Base-by-base conservation (phyloP, 1,284 basidiomycete genomes). In the Clitocybe nebularis region DNA sequence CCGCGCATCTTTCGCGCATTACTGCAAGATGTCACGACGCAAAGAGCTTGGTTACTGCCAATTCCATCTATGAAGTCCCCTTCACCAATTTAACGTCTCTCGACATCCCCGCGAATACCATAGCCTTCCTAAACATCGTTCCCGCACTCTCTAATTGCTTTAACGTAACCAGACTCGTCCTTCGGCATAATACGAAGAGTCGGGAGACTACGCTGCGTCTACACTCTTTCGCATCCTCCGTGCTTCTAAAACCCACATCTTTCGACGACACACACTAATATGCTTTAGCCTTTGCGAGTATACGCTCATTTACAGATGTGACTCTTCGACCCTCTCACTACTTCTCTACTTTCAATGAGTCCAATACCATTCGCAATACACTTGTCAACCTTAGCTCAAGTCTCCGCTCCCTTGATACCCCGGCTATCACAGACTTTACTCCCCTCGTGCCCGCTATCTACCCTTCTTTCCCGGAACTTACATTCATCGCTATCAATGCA, bases 181-280 rank as follows among this genome's bases (percentile, higher is more conserved):
- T 39, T n/a, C 13, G 14, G 7, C 20, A 39, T 22, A 21, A 29
- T 26, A 19, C 16, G 3, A 14, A 9, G 14, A 13, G 23, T 17
- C 9, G 14, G 11, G 22, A 22, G 9, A 17, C 16, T 14, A 11
- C 11, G 5, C 9, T 8, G n/a, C 21, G 16, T 10, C n/a, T n/a
- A n/a, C n/a, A n/a, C n/a, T 17, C 17, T 8, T 17, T 39, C 16
- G 25, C 38, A 26, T 6, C 17, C 5, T 9, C 16, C 21, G 30
- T 39, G 6, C 38, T 39, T 17, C 38, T 16, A 3, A 19, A 22
- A 6, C 38, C 30, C 29, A 39, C 24, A 21, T 21, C 38, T 7
- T 43, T 43, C 20, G 41, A 36, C n/a, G 41, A 35, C 11, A 34
- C 41, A 8, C 41, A 43, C 25, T 19, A 36, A 7, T 43, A 43